phyloP scores from a whole-genome alignment of 2,329 filamentous ascomycete genomes.

The Fusarium pseudonygamai region DNA sequence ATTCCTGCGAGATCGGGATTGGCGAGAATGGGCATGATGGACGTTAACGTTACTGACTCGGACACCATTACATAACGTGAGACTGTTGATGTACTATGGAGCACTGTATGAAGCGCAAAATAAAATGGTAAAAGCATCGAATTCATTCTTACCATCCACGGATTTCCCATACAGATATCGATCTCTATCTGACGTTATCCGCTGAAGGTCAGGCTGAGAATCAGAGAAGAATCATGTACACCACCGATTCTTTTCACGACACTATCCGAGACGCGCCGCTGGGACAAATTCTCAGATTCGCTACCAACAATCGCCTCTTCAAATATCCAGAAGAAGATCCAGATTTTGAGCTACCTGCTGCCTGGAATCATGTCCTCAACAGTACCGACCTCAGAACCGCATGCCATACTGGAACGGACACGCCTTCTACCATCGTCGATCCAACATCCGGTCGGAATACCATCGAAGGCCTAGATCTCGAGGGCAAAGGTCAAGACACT shows the following conservation, averaged over 20 bases:
- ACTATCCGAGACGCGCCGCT: conserved; percentile 63
- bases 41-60: neutral
- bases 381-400: accelerated
- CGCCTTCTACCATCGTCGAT: neutral
- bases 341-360: conserved; percentile 60
- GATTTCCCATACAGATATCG: accelerated
- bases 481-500: conserved; percentile 49
- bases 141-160: accelerated
- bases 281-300: conserved; percentile 65
- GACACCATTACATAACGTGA: no score
- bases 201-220: accelerated
- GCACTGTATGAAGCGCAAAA: accelerated
- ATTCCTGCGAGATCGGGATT: accelerated
- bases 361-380: conserved; percentile 39
- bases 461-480: conserved; percentile 40
- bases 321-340: conserved; percentile 67
- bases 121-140: accelerated
- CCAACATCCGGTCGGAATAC: neutral
- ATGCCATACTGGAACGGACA: neutral
- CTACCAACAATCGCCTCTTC: conserved; percentile 61
- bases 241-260: neutral
- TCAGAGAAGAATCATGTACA: neutral
- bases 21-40: accelerated
- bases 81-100: accelerated
- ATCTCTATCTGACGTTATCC: accelerated